phyloP scores from a whole-genome alignment of 2,329 filamentous ascomycete species.

The Apiospora pterosperma region DNA sequence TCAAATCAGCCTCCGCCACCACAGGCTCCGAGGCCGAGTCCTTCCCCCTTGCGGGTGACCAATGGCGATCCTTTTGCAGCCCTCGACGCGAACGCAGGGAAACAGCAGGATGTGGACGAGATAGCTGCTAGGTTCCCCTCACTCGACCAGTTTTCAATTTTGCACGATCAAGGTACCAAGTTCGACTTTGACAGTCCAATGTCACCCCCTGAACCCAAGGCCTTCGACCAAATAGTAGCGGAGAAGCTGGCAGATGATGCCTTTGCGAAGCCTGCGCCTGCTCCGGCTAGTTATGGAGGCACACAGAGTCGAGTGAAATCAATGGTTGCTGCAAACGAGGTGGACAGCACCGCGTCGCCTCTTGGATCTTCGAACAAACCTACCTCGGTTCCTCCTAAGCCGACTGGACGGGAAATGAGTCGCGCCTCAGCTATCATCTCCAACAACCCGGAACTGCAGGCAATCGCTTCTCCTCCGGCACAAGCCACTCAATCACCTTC shows the following conservation, averaged over 20 bases:
- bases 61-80: conserved; percentile 85
- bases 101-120: conserved; percentile 56
- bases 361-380: conserved; percentile 27
- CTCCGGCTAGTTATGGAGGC: conserved; percentile 5
- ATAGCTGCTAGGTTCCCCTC: conserved; percentile 83
- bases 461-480: conserved; percentile 43
- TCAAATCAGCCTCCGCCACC: conserved; percentile 33
- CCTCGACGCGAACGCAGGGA: conserved; percentile 63
- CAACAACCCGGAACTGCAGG: conserved; percentile 58
- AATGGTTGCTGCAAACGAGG: conserved; percentile 15
- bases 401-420: conserved; percentile 44
- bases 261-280: conserved; percentile 53
- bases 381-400: conserved; percentile 37
- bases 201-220: conserved; percentile 42
- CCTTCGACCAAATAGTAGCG: conserved; percentile 63
- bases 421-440: conserved; percentile 62
- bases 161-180: conserved; percentile 79
- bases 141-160: conserved; percentile 85
- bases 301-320: conserved; percentile 26
- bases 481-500: conserved; percentile 27
- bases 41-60: conserved; percentile 67
- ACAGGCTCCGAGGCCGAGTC: conserved; percentile 52
- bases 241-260: conserved; percentile 81
- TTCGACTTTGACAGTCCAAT: conserved; percentile 75
- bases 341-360: conserved; percentile 29